Evolutionary conservation across 106 monocot genomes (phyloP), one percentile per base, ranked within the genome.

Genomic region (Chionographis japonica): DNA sequence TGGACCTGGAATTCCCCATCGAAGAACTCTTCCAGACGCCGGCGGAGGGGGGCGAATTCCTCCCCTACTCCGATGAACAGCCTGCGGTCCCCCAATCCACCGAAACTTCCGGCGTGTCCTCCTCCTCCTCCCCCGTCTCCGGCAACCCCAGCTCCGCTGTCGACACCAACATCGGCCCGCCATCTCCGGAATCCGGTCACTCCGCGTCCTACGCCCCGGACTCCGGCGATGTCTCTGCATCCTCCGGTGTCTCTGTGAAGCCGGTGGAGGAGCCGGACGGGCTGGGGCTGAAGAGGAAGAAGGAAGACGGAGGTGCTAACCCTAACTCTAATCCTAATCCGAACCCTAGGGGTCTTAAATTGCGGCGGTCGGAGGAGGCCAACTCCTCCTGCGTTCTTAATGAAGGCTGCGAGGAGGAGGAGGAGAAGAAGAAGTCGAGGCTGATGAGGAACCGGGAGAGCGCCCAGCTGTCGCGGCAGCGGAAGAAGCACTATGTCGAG

Each of bases 401-500:
- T n/a, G 52, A 52, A 38, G 68, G 74, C 16, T 27, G 27, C 1
- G 46, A 57, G 38, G 82, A 80, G 3, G 89, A 85, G 37, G 88
- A 85, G 9, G 79, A 82, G 39, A 85, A 80, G 85, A 69, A 74
- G 67, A 77, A 54, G 59, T 79, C 79, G 18, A 68, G 85, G 64
- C 71, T 89, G 76, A 77, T 85, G 79, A 46, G 89, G 62, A 89
- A 89, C 63, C 65, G 89, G 6, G 89, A 85, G 67, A 89, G 89
- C 65, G 89, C 89, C 12, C 88, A 89, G 79, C 82, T 89, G 1
- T 89, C 89, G 39, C 62, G 89, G 74, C 85, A 85, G 70, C 60
- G 89, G 85, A 89, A 82, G 79, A 89, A 89, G 85, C 79, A 77
- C 10, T 85, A 89, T 37, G 81, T 89, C 12, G 89, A 82, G 71